These are phyloP conservation scores for Cutaneotrichosporon cavernicola DNA, from an alignment of 1,284 basidiomycete genomes.

Conservation along the genomic window DNA sequence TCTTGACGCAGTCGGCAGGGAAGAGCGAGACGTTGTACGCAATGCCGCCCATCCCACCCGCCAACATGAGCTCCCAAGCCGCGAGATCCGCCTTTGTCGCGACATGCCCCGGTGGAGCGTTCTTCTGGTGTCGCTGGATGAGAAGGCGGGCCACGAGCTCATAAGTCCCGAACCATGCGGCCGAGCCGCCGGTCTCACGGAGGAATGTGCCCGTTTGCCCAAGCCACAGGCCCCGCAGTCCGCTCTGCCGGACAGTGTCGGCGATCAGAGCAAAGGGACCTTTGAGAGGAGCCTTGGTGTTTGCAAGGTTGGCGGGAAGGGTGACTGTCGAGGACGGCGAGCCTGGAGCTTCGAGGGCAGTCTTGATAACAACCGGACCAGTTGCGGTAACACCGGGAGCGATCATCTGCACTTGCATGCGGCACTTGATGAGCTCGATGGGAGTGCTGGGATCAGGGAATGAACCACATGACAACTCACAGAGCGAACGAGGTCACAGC, in stretches of 20 bases:
- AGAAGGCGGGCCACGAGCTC: slow-evolving; percentile 67
- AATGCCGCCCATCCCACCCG: slow-evolving; percentile 83
- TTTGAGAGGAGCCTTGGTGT: slow-evolving; percentile 48
- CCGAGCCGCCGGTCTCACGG: slow-evolving; percentile 80
- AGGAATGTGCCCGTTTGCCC: slow-evolving; percentile 82
- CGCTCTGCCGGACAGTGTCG: slow-evolving; percentile 64
- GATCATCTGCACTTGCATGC: slow-evolving; percentile 93
- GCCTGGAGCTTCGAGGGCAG: slow-evolving; percentile 30
- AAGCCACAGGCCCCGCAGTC: slow-evolving; percentile 77
- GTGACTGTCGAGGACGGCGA: slow-evolving; percentile 25
- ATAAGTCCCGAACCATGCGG: slow-evolving; percentile 85
- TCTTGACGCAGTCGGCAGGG: slow-evolving; percentile 93
- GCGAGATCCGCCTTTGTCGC: slow-evolving; percentile 60
- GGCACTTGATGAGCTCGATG: slow-evolving; percentile 88
- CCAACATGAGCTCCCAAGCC: slow-evolving; percentile 76
- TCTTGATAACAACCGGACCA: slow-evolving; percentile 21
- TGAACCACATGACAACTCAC: slow-evolving; percentile 54
- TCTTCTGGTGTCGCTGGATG: slow-evolving; percentile 54
- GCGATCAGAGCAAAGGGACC: slow-evolving; percentile 71
- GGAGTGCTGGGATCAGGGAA: slow-evolving; percentile 64
- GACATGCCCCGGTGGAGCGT: slow-evolving; percentile 23
- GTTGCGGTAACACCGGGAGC: slow-evolving; percentile 16
- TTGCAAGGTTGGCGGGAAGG: slow-evolving; percentile 23
- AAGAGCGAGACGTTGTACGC: slow-evolving; percentile 78
- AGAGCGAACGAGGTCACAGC: slow-evolving; percentile 75